A percentile compares a stretch with the other conserved stretches of the same genome.
These are phyloP conservation scores for Boletellus deceptivus DNA, from an alignment of 1,284 basidiomycete species.

Conservation along the genomic window DNA sequence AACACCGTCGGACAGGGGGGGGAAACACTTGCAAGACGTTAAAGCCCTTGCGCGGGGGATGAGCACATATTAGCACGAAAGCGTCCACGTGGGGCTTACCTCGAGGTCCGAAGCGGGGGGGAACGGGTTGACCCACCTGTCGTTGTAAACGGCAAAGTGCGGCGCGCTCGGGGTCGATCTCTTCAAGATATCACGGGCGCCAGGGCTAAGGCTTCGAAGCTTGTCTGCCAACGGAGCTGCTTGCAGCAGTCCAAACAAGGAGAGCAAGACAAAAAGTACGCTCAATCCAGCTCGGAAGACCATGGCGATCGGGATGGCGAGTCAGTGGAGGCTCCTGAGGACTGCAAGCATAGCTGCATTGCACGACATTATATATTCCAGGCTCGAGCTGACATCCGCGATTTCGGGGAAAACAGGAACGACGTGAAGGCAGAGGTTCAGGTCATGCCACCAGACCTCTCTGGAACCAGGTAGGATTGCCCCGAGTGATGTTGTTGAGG, in stretches of 20 bases:
- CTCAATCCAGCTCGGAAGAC: constrained; percentile 8
- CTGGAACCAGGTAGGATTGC: not conserved
- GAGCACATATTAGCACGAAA: not conserved
- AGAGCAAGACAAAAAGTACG: constrained; percentile 5
- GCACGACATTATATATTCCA: constrained; percentile 19
- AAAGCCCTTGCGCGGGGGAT: constrained; percentile 37
- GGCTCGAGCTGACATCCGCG: not conserved
- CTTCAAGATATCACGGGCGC: constrained; percentile 39
- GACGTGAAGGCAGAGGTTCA: not conserved
- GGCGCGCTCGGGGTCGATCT: constrained; percentile 36
- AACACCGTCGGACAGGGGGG: not conserved
- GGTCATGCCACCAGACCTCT: constrained; percentile 6
- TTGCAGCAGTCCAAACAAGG: constrained; percentile 7
- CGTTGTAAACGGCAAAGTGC: constrained; percentile 45
- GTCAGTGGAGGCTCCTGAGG: not conserved
- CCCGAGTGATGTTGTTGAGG: constrained; percentile 3
- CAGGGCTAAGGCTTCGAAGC: constrained; percentile 17
- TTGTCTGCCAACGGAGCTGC: constrained; percentile 20
- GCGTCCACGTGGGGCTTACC: constrained; percentile 25
- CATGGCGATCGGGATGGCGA: constrained; percentile 11
- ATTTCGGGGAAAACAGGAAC: constrained; percentile 7
- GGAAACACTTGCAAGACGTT: constrained; percentile 43
- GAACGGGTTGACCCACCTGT: constrained; percentile 39
- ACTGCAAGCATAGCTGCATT: not conserved
- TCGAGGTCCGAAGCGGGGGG: constrained; percentile 38